These are phyloP conservation scores for Haplographium delicatum DNA, from an alignment of 495 filamentous ascomycete genomes.

Conservation along the genomic window DNA sequence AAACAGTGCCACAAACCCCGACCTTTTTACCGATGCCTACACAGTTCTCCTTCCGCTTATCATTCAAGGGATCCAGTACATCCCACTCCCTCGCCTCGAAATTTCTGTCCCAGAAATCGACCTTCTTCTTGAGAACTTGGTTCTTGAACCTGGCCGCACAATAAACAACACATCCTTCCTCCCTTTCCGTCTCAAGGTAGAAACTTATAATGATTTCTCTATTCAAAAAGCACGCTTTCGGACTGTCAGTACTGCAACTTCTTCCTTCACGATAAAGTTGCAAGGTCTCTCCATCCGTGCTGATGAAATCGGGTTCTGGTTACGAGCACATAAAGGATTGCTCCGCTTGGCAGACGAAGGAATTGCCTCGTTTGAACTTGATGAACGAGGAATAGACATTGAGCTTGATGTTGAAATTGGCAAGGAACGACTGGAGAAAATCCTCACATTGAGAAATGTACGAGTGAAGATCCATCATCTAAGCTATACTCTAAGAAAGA, in stretches of 20 bases:
- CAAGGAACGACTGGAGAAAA: constrained; percentile 66
- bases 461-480: constrained; percentile 82
- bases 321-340: constrained; percentile 58
- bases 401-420: constrained; percentile 77
- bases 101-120: constrained; percentile 77
- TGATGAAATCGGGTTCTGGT: constrained; percentile 77
- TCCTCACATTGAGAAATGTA: constrained; percentile 71
- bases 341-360: constrained; percentile 72
- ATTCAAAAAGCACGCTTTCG: constrained; percentile 73
- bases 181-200: constrained; percentile 72
- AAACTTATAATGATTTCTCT: constrained; percentile 81
- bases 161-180: constrained; percentile 86
- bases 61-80: constrained; percentile 70
- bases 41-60: constrained; percentile 77
- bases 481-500: constrained; percentile 67
- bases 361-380: constrained; percentile 76
- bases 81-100: constrained; percentile 85
- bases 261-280: constrained; percentile 67
- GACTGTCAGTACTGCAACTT: constrained; percentile 57
- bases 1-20: constrained; percentile 49
- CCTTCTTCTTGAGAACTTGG: constrained; percentile 81
- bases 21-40: constrained; percentile 66
- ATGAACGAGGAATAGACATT: constrained; percentile 82
- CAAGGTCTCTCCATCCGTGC: constrained; percentile 77
- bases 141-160: constrained; percentile 81